Evolutionary conservation across 306 rosid genomes (phyloP).

Genomic region (Gillenia trifoliata): DNA sequence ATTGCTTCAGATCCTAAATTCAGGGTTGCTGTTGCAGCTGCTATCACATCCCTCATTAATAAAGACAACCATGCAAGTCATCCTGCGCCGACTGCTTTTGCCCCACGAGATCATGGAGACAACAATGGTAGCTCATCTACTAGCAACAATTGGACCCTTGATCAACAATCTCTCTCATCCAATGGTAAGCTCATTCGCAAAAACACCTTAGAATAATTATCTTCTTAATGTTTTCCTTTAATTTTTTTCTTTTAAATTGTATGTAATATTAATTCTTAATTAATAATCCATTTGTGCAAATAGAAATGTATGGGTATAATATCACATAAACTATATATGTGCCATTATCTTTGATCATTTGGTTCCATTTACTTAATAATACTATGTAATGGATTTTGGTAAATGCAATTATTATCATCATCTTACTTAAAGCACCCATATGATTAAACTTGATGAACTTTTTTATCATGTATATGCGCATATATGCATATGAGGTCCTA

Average conservation of each 20-base stretch:
- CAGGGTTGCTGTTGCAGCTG: conserved; percentile 89
- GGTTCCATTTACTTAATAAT: neutral
- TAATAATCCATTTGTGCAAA: neutral
- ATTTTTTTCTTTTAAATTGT: neutral
- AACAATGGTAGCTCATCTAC: conserved; percentile 23
- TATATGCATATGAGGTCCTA: no score
- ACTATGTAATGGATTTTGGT: neutral
- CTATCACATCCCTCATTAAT: conserved; percentile 62
- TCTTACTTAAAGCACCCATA: no score
- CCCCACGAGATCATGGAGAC: conserved; percentile 28
- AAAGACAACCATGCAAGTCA: conserved; percentile 41
- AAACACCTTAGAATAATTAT: conserved; percentile 11
- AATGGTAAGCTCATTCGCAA: conserved; percentile 37
- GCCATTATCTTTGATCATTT: neutral
- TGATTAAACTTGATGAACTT: no score
- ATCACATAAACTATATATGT: neutral
- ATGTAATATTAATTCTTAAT: neutral
- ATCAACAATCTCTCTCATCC: conserved; percentile 27
- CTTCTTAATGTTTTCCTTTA: neutral
- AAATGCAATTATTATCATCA: neutral
- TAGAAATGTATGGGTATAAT: neutral
- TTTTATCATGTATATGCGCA: neutral
- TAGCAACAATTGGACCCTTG: conserved; percentile 38
- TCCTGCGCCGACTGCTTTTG: conserved; percentile 20
- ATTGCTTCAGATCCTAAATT: conserved; percentile 89